A percentile compares a stretch with the other conserved stretches of the same genome.
These are phyloP conservation scores for Debaryomycetaceae sp. DNA, from an alignment of 1,139 yeast species.

Conservation along the genomic window DNA sequence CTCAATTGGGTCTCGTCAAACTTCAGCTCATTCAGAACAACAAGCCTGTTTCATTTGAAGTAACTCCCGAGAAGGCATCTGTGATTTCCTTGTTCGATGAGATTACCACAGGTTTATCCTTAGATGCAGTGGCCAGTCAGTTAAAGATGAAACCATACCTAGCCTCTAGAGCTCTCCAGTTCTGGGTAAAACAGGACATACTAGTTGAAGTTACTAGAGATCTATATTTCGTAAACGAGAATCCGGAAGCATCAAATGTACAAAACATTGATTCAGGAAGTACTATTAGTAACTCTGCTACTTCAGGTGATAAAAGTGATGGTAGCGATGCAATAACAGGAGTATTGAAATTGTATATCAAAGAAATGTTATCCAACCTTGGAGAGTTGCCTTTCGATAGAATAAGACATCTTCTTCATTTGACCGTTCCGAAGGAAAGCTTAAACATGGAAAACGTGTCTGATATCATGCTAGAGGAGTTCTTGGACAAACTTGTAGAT, in stretches of 20 bases:
- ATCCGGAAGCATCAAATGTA: background rate
- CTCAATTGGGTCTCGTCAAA: conserved; percentile 61
- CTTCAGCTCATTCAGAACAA: conserved; percentile 52
- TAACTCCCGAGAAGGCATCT: conserved; percentile 69
- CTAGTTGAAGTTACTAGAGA: conserved; percentile 34
- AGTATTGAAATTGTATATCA: conserved; percentile 39
- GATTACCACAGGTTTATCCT: conserved; percentile 20
- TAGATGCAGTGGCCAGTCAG: conserved; percentile 20
- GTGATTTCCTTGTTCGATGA: conserved; percentile 55
- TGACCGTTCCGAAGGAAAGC: conserved; percentile 51
- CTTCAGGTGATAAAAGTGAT: background rate
- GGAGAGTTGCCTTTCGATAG: conserved; percentile 47
- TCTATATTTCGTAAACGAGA: conserved; percentile 18
- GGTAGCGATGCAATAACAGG: background rate
- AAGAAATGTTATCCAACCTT: conserved; percentile 54
- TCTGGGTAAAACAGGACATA: conserved; percentile 57
- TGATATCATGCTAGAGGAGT: conserved; percentile 3
- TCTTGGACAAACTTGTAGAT: conserved; percentile 17
- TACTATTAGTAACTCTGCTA: background rate
- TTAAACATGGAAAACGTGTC: conserved; percentile 7
- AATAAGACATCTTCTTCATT: conserved; percentile 51
- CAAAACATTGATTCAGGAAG: background rate
- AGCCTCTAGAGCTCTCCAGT: conserved; percentile 41
- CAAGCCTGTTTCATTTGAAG: conserved; percentile 38
- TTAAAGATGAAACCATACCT: conserved; percentile 37